phyloP scores from a whole-genome alignment of 148 eudicot species.

The Rhododendron williamsianum region DNA sequence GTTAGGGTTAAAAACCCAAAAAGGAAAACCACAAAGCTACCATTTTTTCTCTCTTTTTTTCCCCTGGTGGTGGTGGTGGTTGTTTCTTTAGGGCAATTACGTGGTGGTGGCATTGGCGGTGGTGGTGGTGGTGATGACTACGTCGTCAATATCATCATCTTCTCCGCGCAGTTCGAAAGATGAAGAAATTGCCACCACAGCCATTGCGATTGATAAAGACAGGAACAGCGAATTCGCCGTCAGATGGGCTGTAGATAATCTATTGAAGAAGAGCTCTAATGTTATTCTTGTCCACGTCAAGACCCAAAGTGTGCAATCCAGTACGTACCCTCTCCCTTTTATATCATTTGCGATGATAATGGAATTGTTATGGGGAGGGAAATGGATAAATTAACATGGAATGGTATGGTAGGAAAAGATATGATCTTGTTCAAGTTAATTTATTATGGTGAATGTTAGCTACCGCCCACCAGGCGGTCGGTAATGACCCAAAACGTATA shows the following conservation, averaged over 20 bases:
- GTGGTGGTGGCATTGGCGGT: neutral
- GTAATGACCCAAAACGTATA: too few relatives aligned
- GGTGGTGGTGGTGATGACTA: neutral
- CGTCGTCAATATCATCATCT: neutral
- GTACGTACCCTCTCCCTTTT: slow-evolving; percentile 23
- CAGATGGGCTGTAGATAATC: slow-evolving; percentile 63
- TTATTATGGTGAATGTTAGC: neutral
- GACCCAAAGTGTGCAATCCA: slow-evolving; percentile 18
- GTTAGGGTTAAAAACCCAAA: neutral
- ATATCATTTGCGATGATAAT: neutral
- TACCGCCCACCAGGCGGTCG: too few relatives aligned
- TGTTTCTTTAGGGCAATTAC: neutral
- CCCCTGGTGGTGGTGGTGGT: neutral
- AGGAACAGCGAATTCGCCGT: slow-evolving; percentile 66
- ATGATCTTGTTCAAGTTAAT: neutral
- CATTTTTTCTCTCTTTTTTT: neutral
- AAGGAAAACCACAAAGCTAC: neutral
- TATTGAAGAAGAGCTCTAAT: slow-evolving; percentile 22
- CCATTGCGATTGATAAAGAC: slow-evolving; percentile 61
- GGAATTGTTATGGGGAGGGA: neutral
- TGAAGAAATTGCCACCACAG: slow-evolving; percentile 14
- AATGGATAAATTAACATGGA: neutral
- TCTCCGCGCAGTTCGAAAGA: neutral
- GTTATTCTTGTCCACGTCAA: slow-evolving; percentile 59
- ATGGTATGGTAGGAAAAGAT: neutral